These are phyloP conservation scores for Alternaria infectoria DNA, from an alignment of 2,329 filamentous ascomycete genomes.

Conservation along the genomic window DNA sequence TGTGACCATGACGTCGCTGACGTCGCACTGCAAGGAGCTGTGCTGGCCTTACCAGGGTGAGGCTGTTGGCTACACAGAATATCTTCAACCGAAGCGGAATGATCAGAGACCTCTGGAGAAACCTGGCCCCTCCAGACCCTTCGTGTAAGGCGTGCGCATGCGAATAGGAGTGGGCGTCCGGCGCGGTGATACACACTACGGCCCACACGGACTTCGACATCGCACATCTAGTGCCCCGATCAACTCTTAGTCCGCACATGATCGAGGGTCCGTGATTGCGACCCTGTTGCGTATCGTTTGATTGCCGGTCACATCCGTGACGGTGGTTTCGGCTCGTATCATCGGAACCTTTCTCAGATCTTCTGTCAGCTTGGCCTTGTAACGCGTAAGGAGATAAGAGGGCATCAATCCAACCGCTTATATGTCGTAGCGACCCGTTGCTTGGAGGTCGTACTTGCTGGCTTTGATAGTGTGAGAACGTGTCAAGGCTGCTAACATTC, in stretches of 20 bases:
- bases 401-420: not conserved
- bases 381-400: not conserved
- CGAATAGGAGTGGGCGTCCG: not conserved
- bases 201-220: not conserved
- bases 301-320: not conserved
- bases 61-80: not conserved
- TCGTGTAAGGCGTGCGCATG: not conserved
- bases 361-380: not conserved
- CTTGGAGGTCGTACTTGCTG: not conserved
- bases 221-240: not conserved
- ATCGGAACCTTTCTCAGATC: not conserved
- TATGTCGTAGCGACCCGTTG: not conserved
- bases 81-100: not conserved
- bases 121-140: not conserved
- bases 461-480: not conserved
- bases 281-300: not conserved
- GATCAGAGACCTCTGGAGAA: not conserved
- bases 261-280: not conserved
- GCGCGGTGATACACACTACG: not conserved
- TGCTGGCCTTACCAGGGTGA: not conserved
- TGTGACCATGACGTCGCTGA: not conserved
- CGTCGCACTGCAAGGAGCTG: not conserved
- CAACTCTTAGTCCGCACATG: not conserved
- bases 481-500: not conserved
- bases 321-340: not conserved